Percentiles rank a stretch among this genome's conserved stretches.
Conservation (phyloP, 768 basidiomycete species). For the Ramaria sp. region DNA sequence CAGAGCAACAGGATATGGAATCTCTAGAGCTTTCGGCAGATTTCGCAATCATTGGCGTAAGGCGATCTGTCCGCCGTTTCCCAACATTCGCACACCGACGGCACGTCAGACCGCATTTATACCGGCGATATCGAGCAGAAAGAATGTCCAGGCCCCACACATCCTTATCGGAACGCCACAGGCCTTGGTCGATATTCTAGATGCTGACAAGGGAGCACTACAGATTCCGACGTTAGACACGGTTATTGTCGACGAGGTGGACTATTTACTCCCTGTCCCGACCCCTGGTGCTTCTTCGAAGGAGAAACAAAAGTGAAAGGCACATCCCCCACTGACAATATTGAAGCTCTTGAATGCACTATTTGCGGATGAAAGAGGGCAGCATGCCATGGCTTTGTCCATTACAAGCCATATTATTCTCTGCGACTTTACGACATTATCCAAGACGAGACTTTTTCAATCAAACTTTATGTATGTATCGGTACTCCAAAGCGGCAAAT, state of each 20-base stretch:
- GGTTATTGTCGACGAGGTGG: conserved; percentile 68
- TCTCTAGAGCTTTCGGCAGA: neutral
- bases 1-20: neutral
- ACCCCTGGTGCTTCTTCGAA: conserved; percentile 31
- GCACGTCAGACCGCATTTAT: conserved; percentile 49
- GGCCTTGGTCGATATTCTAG: conserved; percentile 47
- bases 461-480: conserved; percentile 48
- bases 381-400: conserved; percentile 12
- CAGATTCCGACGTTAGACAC: conserved; percentile 37
- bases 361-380: conserved; percentile 23
- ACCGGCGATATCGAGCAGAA: conserved; percentile 41
- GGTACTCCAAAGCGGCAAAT: conserved; percentile 6
- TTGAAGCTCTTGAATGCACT: conserved; percentile 48
- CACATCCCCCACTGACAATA: conserved; percentile 51
- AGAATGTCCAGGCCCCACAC: conserved; percentile 54
- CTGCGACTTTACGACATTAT: conserved; percentile 55
- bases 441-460: conserved; percentile 41
- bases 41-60: conserved; percentile 35
- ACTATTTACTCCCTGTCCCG: conserved; percentile 52
- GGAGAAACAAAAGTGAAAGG: conserved; percentile 27
- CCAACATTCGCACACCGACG: conserved; percentile 47
- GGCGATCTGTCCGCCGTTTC: conserved; percentile 46
- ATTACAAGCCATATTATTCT: conserved; percentile 57
- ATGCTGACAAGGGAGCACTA: conserved; percentile 31
- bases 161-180: conserved; percentile 67